Conservation (phyloP, 2,329 filamentous ascomycete species). For the Escovopsis sp. region DNA sequence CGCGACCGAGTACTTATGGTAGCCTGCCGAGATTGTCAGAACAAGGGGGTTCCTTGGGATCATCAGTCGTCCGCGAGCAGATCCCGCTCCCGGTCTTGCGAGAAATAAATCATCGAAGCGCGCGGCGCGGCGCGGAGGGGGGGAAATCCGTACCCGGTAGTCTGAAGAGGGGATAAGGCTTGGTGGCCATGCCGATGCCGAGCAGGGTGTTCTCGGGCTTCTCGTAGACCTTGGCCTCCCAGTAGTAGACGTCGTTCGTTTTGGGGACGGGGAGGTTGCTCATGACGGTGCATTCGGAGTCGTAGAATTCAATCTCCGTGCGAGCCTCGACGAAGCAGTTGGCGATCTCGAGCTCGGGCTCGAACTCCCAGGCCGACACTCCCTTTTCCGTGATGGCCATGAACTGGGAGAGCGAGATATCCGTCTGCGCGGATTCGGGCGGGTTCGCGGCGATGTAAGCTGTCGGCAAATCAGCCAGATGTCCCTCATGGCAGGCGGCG, state of each 20-base stretch:
- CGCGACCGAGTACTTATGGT: constrained; percentile 82
- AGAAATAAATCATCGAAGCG: too few species aligned
- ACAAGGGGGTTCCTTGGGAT: not conserved
- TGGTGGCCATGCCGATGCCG: constrained; percentile 88
- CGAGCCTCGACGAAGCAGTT: constrained; percentile 96
- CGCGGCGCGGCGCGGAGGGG: too few species aligned
- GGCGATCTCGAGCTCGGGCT: constrained; percentile 95
- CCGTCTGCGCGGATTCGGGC: constrained; percentile 86
- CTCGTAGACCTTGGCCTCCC: constrained; percentile 97
- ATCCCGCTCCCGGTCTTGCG: too few species aligned
- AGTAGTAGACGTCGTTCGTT: constrained; percentile 98
- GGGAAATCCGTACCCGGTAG: constrained; percentile 56
- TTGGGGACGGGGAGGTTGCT: constrained; percentile 95
- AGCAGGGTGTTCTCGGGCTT: constrained; percentile 81
- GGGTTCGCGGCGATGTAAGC: constrained; percentile 91
- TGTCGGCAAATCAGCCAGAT: constrained; percentile 22
- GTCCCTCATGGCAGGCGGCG: too few species aligned
- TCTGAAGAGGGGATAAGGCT: constrained; percentile 90
- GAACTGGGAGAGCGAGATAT: constrained; percentile 95
- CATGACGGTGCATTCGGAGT: constrained; percentile 93
- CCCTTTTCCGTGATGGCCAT: constrained; percentile 98
- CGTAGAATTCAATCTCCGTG: constrained; percentile 97
- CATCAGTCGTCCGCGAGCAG: not conserved
- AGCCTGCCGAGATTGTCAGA: constrained; percentile 34
- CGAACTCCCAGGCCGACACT: constrained; percentile 99